A percentile compares a stretch with the other conserved stretches of the same genome.
Conservation (phyloP, 1,284 basidiomycete genomes). For the Sanghuangporus baumii region DNA sequence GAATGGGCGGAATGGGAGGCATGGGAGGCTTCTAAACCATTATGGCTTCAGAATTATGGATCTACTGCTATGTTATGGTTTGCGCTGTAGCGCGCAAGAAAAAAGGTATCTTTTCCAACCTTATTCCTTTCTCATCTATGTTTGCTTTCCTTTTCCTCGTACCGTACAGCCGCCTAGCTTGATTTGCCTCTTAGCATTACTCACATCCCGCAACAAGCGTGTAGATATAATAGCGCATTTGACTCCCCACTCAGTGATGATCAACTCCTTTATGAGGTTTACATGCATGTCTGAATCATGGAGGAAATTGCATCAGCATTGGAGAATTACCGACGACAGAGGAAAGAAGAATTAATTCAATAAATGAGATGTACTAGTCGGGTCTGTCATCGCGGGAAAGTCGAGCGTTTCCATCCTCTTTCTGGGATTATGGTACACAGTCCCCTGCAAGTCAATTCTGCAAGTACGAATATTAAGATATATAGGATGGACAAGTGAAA, state of each 20-base stretch:
- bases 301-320: no score
- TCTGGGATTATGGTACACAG: no score
- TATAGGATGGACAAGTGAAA: not conserved
- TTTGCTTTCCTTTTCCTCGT: not conserved
- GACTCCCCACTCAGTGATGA: not conserved
- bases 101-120: not conserved
- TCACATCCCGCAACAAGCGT: not conserved
- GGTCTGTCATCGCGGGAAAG: no score
- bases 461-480: no score
- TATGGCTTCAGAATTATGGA: no score
- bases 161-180: not conserved
- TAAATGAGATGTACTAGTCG: no score
- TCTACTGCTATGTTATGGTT: not conserved
- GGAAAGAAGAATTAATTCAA: not conserved
- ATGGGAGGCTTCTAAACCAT: not conserved
- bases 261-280: not conserved
- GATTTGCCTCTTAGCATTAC: not conserved
- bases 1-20: slow-evolving; percentile 61
- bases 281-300: not conserved
- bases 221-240: not conserved
- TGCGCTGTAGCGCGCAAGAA: not conserved
- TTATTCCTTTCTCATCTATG: not conserved
- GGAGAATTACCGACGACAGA: not conserved
- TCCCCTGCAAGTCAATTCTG: no score
- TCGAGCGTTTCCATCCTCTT: no score